These are phyloP conservation scores for Dissophora ornata DNA, from an alignment of 192 early-diverging fungal genomes.

Conservation along the genomic window DNA sequence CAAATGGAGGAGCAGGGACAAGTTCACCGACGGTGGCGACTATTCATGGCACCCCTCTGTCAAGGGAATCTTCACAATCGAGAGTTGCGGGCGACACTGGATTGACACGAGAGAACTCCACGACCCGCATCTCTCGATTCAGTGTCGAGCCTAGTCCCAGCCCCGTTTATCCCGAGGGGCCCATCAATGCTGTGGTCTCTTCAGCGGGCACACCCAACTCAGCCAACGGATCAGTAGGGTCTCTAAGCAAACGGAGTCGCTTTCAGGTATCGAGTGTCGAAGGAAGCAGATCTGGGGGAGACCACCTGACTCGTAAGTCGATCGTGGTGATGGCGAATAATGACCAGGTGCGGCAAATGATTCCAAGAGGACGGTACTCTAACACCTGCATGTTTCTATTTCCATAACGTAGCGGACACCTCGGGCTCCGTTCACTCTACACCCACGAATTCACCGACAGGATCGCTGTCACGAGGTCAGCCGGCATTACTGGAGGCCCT, in stretches of 20 bases:
- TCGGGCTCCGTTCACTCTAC: too few species aligned
- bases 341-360: too few species aligned
- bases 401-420: too few species aligned
- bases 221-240: not conserved
- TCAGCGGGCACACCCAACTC: conserved; percentile 20
- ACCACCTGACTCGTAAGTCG: not conserved
- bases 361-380: too few species aligned
- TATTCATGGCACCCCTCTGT: not conserved
- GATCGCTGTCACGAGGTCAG: conserved; percentile 53
- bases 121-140: conserved; percentile 29
- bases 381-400: too few species aligned
- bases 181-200: conserved; percentile 7
- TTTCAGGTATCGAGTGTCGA: conserved; percentile 49
- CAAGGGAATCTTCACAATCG: conserved; percentile 35
- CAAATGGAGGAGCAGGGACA: conserved; percentile 9
- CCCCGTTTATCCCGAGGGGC: not conserved
- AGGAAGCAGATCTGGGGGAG: not conserved
- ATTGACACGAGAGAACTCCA: conserved; percentile 28
- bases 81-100: conserved; percentile 19
- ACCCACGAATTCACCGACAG: conserved; percentile 44
- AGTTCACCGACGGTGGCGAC: conserved; percentile 23
- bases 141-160: conserved; percentile 29
- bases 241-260: conserved; percentile 40
- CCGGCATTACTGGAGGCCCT: conserved; percentile 19
- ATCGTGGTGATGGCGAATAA: too few species aligned